Evolutionary conservation across 768 basidiomycete genomes (phyloP).

Genomic region (Tulasnella sp.): DNA sequence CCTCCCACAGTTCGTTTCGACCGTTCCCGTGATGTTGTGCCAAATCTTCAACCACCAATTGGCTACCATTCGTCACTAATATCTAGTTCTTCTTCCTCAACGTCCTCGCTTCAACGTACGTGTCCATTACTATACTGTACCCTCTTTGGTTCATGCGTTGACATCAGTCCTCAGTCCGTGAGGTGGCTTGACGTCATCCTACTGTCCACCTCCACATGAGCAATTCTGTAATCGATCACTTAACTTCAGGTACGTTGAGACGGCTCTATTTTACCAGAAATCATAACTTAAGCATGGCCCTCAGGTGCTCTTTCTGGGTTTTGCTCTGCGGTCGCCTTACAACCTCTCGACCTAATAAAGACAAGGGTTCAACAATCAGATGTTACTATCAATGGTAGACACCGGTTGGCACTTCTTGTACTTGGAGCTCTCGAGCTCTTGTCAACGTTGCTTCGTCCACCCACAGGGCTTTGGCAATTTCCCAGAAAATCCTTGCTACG

Average conservation of each 20-base stretch:
- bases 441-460: not conserved
- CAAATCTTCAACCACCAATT: too few relatives aligned
- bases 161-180: too few relatives aligned
- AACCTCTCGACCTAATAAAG: conserved; percentile 83
- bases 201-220: too few relatives aligned
- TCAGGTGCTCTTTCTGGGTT: conserved; percentile 70
- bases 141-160: too few relatives aligned
- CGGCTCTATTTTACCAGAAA: not conserved
- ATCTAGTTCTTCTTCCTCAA: too few relatives aligned
- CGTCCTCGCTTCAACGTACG: too few relatives aligned
- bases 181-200: too few relatives aligned
- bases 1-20: too few relatives aligned
- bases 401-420: not conserved
- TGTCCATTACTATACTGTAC: too few relatives aligned
- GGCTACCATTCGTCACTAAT: too few relatives aligned
- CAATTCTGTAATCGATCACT: conserved; percentile 8
- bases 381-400: not conserved
- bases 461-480: conserved; percentile 31
- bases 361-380: conserved; percentile 30
- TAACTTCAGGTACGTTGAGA: conserved; percentile 9
- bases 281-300: not conserved
- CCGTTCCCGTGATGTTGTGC: too few relatives aligned
- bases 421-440: not conserved
- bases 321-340: conserved; percentile 57
- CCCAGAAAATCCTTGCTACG: conserved; percentile 44